A percentile compares a stretch with the other conserved stretches of the same genome.
These are phyloP conservation scores for Cyberlindnera mycetangii DNA, from an alignment of 805 yeast genomes.

Conservation along the genomic window DNA sequence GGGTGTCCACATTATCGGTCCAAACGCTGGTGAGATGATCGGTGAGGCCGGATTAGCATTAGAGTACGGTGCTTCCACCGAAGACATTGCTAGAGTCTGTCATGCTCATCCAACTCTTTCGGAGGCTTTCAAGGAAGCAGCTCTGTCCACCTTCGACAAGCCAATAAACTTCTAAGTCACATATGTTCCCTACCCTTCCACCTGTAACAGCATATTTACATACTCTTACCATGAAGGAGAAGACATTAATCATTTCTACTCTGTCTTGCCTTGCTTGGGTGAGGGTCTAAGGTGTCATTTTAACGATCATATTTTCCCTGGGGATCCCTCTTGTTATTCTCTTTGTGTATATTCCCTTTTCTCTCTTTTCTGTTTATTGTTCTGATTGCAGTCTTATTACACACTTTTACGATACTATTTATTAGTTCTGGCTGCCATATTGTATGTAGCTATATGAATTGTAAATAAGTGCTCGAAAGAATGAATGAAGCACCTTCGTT, in stretches of 20 bases:
- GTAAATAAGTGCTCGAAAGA: too few species aligned
- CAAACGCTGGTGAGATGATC: constrained; percentile 99
- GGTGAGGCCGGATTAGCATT: constrained; percentile 97
- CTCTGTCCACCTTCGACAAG: constrained; percentile 86
- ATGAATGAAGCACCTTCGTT: too few species aligned
- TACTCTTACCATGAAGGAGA: too few species aligned
- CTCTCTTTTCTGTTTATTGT: background rate
- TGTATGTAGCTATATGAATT: too few species aligned
- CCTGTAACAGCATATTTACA: too few species aligned
- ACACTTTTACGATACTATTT: too few species aligned
- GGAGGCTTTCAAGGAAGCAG: constrained; percentile 98
- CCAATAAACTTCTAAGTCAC: constrained; percentile 72
- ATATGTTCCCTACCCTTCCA: background rate
- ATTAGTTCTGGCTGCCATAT: too few species aligned
- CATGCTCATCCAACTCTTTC: constrained; percentile 98
- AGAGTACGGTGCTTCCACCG: constrained; percentile 98
- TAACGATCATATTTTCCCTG: background rate
- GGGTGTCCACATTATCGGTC: constrained; percentile 96
- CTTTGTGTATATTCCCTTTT: background rate
- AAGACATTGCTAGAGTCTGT: constrained; percentile 95
- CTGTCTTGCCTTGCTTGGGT: background rate
- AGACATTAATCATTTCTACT: background rate
- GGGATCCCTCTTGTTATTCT: background rate
- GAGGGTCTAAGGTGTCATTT: too few species aligned
- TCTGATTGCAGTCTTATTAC: background rate